Evolutionary conservation across 192 early-diverging fungal genomes (phyloP).

Genomic region (Backusella tarrabulga): DNA sequence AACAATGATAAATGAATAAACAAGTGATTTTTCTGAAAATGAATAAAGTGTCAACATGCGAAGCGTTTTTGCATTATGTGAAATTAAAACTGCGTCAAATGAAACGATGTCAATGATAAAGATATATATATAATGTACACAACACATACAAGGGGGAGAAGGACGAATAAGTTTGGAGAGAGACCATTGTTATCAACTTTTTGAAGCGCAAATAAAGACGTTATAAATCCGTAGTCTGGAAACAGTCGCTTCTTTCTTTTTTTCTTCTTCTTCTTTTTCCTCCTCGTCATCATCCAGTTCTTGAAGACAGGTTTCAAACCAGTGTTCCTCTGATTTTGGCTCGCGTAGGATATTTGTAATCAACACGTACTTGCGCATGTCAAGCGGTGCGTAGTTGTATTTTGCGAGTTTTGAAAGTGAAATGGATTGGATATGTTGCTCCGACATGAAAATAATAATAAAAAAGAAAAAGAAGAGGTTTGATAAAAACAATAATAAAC

Average conservation of each 20-base stretch:
- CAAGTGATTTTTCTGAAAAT: not conserved
- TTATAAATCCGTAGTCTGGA: not conserved
- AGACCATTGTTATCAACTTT: not conserved
- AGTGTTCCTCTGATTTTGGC: not conserved
- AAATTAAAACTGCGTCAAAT: slow-evolving; percentile 6
- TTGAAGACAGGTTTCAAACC: not conserved
- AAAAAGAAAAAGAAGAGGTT: not conserved
- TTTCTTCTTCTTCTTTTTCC: not conserved
- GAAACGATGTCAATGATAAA: not conserved
- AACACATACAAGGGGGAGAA: not conserved
- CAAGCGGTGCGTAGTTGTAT: not conserved
- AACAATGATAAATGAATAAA: not conserved
- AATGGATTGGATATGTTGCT: not conserved
- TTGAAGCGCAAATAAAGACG: not conserved
- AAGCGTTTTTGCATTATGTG: not conserved
- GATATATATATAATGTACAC: not conserved
- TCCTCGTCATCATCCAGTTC: not conserved
- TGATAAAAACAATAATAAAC: not conserved
- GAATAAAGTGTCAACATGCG: not conserved
- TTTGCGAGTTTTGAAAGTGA: not conserved
- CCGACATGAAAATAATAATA: not conserved
- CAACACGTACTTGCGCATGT: slow-evolving; percentile 1
- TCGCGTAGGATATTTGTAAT: not conserved
- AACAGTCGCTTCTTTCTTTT: not conserved
- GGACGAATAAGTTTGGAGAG: not conserved